phyloP scores from a whole-genome alignment of 495 filamentous ascomycete genomes.

The Daldinia decipiens region DNA sequence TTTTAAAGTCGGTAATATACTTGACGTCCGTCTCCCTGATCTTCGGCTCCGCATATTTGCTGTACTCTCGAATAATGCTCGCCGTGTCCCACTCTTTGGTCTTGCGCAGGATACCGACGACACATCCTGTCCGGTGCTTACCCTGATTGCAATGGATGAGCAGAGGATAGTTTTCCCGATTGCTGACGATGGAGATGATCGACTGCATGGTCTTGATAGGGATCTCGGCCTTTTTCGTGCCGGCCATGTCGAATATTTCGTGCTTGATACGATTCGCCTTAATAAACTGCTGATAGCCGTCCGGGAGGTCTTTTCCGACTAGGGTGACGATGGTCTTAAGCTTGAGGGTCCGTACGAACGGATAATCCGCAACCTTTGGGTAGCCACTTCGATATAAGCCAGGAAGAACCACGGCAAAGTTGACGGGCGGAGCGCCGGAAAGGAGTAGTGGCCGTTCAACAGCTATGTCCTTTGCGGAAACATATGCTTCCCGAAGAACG shows the following conservation, averaged over 20 bases:
- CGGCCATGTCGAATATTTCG: constrained; percentile 72
- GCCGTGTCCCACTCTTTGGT: constrained; percentile 66
- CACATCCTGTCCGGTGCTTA: constrained; percentile 88
- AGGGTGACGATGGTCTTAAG: constrained; percentile 84
- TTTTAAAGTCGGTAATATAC: constrained; percentile 58
- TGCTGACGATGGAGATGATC: constrained; percentile 71
- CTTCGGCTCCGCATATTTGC: constrained; percentile 72
- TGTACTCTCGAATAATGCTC: constrained; percentile 73
- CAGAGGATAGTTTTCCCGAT: constrained; percentile 75
- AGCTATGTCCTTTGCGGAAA: constrained; percentile 27
- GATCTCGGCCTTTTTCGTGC: constrained; percentile 78
- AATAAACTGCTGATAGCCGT: constrained; percentile 70
- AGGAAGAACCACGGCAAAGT: constrained; percentile 72
- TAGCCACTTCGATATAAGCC: constrained; percentile 83
- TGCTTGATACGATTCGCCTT: constrained; percentile 70
- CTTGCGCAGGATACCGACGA: constrained; percentile 76
- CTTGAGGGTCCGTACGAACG: constrained; percentile 68
- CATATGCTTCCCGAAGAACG: constrained; percentile 8
- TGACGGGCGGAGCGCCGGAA: constrained; percentile 58
- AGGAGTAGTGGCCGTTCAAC: constrained; percentile 30
- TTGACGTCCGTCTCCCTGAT: constrained; percentile 61
- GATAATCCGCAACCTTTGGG: constrained; percentile 70
- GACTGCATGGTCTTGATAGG: constrained; percentile 69
- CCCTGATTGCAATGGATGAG: constrained; percentile 92
- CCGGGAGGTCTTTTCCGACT: constrained; percentile 70